Base-by-base conservation (phyloP, 805 yeast genomes). In the Monosporozyma servazzii region DNA sequence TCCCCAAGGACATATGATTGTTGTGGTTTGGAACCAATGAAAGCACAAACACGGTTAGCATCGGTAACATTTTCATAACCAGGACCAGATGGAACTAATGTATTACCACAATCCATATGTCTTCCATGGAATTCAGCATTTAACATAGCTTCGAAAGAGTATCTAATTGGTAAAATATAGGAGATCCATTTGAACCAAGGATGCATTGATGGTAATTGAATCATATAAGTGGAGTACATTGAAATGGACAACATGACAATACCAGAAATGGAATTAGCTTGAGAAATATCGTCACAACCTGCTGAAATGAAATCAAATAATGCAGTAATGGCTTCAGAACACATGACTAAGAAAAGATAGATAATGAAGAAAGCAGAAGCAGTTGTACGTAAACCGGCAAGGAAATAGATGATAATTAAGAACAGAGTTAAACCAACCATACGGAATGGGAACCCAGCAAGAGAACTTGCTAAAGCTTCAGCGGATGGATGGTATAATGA, bases 401-500 rank as follows among this genome's bases (percentile, higher is more conserved):
- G 67, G 67, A 84, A 86, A 63, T 81, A 83, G 21, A 77, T 60
- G 21, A 78, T 68, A 41, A 81, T 56, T 42, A 74, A 61, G 64
- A 81, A 82, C 13, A 64, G 58, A 21, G 78, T 61, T 30, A 74
- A 61, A 30, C 76, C 72, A 30, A 74, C 54, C 40, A 78, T 54
- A 67, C 85, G 85, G 51, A 79, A 73, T 6, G 93, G 90, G 55
- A 86, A 66, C 46, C 80, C 82, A 2, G 87, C 75, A 2, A 83
- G 51, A 39, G 81, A 71, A 5, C 80, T 72, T 0, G 88, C 83
- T 1, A 86, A 57, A 1, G 88, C 85, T 61, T 86, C 91, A 5
- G 87, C 81, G n/a, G 89, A 75, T 2, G 90, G 90, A 52, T 81
- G 81, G 63, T 84, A 87, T 53, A 86, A 74, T 0, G 88, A 81